Conservation (phyloP, 1,139 yeast genomes). For the Candida glucosophila region DNA sequence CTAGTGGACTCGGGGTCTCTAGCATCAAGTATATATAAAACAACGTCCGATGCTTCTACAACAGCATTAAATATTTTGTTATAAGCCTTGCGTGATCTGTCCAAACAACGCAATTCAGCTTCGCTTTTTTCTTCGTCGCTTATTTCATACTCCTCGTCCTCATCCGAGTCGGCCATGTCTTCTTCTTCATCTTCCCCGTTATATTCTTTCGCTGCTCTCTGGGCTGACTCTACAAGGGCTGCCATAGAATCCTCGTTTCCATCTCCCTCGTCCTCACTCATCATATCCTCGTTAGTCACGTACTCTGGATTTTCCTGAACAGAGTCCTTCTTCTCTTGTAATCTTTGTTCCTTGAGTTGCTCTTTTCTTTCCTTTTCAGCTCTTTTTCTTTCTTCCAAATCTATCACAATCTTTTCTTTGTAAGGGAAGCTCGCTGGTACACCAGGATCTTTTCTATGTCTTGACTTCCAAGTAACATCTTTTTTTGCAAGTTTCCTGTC, state of each 20-base stretch:
- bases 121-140: slow-evolving; percentile 23
- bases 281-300: slow-evolving; percentile 15
- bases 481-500: slow-evolving; percentile 74
- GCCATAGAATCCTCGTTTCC: slow-evolving; percentile 43
- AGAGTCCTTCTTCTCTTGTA: slow-evolving; percentile 30
- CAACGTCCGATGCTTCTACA: slow-evolving; percentile 84
- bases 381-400: slow-evolving; percentile 68
- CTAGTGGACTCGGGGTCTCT: slow-evolving; percentile 96
- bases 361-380: slow-evolving; percentile 55
- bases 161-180: slow-evolving; percentile 29
- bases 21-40: slow-evolving; percentile 89
- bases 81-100: slow-evolving; percentile 85
- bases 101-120: slow-evolving; percentile 37
- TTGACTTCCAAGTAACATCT: slow-evolving; percentile 90
- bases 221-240: slow-evolving; percentile 85
- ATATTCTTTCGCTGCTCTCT: slow-evolving; percentile 68
- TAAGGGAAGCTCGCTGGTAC: slow-evolving; percentile 94
- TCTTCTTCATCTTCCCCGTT: slow-evolving; percentile 38
- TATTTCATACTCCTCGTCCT: slow-evolving; percentile 34
- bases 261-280: slow-evolving; percentile 34
- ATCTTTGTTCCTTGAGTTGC: slow-evolving; percentile 35
- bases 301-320: slow-evolving; percentile 12
- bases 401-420: slow-evolving; percentile 72
- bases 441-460: slow-evolving; percentile 78
- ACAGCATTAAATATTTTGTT: slow-evolving; percentile 79